Conservation (phyloP, 2,329 filamentous ascomycete genomes). For the Pestalotiopsis sp. region DNA sequence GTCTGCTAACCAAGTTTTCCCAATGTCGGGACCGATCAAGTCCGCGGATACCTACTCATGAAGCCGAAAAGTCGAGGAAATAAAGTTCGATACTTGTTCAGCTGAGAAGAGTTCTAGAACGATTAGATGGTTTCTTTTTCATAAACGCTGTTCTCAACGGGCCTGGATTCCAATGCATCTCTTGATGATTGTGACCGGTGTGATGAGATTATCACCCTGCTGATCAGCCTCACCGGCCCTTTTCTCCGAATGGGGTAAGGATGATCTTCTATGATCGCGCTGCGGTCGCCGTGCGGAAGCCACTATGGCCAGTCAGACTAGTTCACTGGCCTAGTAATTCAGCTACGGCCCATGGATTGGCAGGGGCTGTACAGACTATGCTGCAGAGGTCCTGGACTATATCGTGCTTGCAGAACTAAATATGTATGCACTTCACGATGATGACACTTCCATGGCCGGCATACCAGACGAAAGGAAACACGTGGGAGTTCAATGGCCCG, state of each 20-base stretch:
- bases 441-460: background rate
- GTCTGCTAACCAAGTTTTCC: background rate
- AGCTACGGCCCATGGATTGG: background rate
- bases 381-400: background rate
- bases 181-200: background rate
- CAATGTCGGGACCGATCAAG: background rate
- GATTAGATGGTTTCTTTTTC: background rate
- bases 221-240: slow-evolving; percentile 1
- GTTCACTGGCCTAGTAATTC: background rate
- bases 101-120: background rate
- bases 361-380: background rate
- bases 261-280: background rate
- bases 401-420: background rate
- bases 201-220: background rate
- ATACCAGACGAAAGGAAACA: background rate
- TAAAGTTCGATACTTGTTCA: background rate
- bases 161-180: background rate
- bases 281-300: background rate
- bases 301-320: background rate
- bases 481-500: background rate
- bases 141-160: background rate
- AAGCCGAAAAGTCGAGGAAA: background rate
- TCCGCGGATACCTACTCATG: background rate
- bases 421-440: background rate
- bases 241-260: background rate